Evolutionary conservation across 768 basidiomycete genomes (phyloP).

Genomic region (Lentinula raphanica): DNA sequence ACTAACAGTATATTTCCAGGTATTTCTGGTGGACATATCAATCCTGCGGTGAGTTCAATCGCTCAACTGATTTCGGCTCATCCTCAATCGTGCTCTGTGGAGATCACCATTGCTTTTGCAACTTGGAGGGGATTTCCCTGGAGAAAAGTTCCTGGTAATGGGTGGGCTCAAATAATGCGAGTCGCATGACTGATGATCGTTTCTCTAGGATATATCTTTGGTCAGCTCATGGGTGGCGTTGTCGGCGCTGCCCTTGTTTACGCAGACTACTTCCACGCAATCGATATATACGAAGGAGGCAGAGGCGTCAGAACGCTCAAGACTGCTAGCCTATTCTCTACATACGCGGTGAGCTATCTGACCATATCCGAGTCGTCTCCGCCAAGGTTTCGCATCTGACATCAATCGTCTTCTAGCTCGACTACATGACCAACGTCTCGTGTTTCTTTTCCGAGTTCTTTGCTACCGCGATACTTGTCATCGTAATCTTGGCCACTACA

Average conservation of each 20-base stretch:
- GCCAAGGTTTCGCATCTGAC: slow-evolving; percentile 7
- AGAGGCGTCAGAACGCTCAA: slow-evolving; percentile 43
- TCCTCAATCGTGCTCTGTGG: not conserved
- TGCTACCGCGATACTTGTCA: slow-evolving; percentile 50
- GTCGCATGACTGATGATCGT: not conserved
- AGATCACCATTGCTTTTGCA: slow-evolving; percentile 70
- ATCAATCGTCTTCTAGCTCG: slow-evolving; percentile 23
- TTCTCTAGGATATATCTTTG: slow-evolving; percentile 43
- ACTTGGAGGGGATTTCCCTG: slow-evolving; percentile 72
- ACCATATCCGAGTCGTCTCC: too few species aligned
- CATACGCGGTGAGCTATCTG: slow-evolving; percentile 45
- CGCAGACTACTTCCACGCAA: slow-evolving; percentile 66
- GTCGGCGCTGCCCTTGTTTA: slow-evolving; percentile 58
- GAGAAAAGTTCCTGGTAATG: slow-evolving; percentile 63
- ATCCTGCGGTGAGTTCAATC: slow-evolving; percentile 25
- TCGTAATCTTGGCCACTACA: slow-evolving; percentile 48
- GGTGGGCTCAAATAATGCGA: too few species aligned
- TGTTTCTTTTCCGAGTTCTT: slow-evolving; percentile 52
- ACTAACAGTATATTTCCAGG: slow-evolving; percentile 16
- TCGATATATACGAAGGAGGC: slow-evolving; percentile 61
- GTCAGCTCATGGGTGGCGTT: slow-evolving; percentile 62
- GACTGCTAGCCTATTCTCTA: slow-evolving; percentile 55
- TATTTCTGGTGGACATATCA: slow-evolving; percentile 46
- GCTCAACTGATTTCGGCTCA: not conserved
- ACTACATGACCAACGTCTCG: slow-evolving; percentile 35